Base-by-base conservation (phyloP, 345 rosid species). In the Sonneratia alba region DNA sequence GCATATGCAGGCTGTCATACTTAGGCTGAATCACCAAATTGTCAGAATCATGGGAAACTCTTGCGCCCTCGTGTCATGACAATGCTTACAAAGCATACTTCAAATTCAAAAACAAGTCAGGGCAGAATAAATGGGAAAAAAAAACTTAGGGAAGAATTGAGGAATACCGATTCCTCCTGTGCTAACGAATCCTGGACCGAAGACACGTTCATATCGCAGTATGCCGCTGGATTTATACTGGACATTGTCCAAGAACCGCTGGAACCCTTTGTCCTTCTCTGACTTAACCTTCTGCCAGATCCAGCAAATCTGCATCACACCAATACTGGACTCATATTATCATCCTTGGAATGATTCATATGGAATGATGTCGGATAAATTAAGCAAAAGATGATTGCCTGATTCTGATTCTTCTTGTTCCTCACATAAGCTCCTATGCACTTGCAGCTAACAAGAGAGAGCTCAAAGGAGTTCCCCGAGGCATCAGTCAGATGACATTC, bases 371-470 rank as follows among this genome's bases (percentile, higher is more conserved):
- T 69, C 7, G 15, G 21, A 48, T 40, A 53, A 70, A 79, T 38
- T 63, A 71, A 34, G 51, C 48, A 51, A 57, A 37, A 64, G 7
- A 62, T 38, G 40, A 15, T 4, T 80, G 79, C 99, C 98, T 96
- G 97, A 86, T 96, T 96, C 73, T 91, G 98, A 80, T 90, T 87
- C 88, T 87, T 92, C 79, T 96, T 90, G 87, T 79, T 88, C 73
- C 86, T 85, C 77, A 92, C 99, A 79, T 92, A 95, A 79, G 99
- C 99, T 77, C 98, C 93, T 67, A 92, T 84, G 79, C 99, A 89
- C 79, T 92, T 96, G 92, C 87, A 87, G 70, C 97, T 80, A 78
- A 88, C 76, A 70, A 92, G 85, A 72, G 96, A 87, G 62, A 96
- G 91, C 69, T 96, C 97, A 70, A 69, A 92, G 32, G 88, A 84